Base-by-base conservation (phyloP, 1,284 basidiomycete species). In the Papiliotrema fonsecae region DNA sequence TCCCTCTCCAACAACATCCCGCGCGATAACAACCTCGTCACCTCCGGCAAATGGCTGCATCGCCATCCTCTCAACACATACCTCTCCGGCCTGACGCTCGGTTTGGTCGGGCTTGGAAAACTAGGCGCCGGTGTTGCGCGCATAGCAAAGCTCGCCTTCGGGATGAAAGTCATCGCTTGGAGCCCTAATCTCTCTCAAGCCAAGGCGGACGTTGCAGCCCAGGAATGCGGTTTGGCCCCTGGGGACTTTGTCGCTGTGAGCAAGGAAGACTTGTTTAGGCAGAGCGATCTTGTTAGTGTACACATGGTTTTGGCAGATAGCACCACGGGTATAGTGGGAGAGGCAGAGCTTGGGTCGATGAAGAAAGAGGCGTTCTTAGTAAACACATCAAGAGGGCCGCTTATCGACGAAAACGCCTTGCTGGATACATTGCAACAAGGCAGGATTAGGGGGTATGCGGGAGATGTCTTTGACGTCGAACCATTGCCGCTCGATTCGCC, bases 331-430 rank as follows among this genome's bases (percentile, higher is more conserved):
- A 66, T 84, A 30, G 70, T 84, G 42, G 75, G 70, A 1, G 73
- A 67, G 6, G 58, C 62, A 3, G 80, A 83, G 42, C 65, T 84
- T 14, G 73, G 64, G 5, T 56, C 71, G 24, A 75, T 84, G 77
- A 82, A 82, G 60, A 68, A 75, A 0, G 77, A 77, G 10, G 78
- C 82, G 0, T 76, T 81, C 58, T 72, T 85, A 44, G 77, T 84
- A 60, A 85, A 84, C 60, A 84, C 82, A 1, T 80, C 79, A 6
- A 72, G 82, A 39, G 83, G 83, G 0, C 81, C 81, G 11, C 62
- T 85, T 24, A 76, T 84, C 4, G 77, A 84, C 48, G 82, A 83
- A 56, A 52, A 46, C 0, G 82, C 78, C 0, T 61, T 84, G 38
- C 58, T 85, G 10, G 70, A 67, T 1, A 51, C 43, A 1, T 47